Conservation (phyloP, 768 basidiomycete species). For the Amylocystis lapponica region DNA sequence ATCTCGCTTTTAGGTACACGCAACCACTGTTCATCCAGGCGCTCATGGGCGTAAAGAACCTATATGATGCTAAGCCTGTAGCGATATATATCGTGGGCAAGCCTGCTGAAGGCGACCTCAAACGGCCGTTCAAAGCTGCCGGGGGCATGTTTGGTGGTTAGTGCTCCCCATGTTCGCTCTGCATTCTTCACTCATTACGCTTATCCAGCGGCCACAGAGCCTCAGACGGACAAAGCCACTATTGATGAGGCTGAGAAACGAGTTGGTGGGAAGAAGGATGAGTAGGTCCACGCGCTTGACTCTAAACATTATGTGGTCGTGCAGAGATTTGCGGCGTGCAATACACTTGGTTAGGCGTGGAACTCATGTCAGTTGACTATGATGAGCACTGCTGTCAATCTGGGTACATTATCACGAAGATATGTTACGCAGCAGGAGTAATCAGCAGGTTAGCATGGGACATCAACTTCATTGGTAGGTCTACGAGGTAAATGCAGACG, state of each 20-base stretch:
- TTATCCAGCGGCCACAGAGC: conserved; percentile 50
- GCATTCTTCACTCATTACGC: conserved; percentile 1
- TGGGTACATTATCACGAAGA: too few relatives aligned
- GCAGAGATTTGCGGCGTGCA: too few relatives aligned
- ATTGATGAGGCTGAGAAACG: conserved; percentile 89
- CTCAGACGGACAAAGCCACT: conserved; percentile 79
- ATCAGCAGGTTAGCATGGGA: too few relatives aligned
- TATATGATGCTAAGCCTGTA: conserved; percentile 83
- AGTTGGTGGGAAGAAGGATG: conserved; percentile 76
- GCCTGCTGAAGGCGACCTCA: conserved; percentile 77
- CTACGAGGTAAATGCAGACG: too few relatives aligned
- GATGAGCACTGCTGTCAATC: too few relatives aligned
- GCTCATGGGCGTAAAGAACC: conserved; percentile 89
- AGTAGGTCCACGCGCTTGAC: conserved; percentile 33
- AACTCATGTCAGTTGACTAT: too few relatives aligned
- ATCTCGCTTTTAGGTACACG: conserved; percentile 47
- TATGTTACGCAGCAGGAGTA: too few relatives aligned
- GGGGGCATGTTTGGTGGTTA: conserved; percentile 68
- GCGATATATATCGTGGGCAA: conserved; percentile 78
- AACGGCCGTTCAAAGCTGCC: conserved; percentile 80
- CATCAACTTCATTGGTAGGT: too few relatives aligned
- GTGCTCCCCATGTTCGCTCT: conserved; percentile 16
- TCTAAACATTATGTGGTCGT: too few relatives aligned
- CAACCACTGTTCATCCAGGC: conserved; percentile 95
- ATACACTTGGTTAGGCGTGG: too few relatives aligned